Evolutionary conservation across 768 basidiomycete genomes (phyloP), one percentile per base, ranked within the genome.

Genomic region (Mycena crocata): DNA sequence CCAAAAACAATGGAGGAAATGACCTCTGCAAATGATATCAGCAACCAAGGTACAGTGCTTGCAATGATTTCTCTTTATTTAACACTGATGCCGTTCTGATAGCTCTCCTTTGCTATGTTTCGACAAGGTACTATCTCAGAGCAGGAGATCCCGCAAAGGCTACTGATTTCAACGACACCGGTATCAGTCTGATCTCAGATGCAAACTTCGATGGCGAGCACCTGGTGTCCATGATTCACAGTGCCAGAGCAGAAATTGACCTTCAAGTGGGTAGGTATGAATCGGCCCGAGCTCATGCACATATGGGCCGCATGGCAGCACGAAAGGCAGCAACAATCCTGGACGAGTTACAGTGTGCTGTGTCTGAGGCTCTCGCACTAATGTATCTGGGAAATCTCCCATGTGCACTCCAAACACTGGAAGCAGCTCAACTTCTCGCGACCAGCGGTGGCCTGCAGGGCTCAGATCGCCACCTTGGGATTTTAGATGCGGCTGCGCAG

Each of bases 401-500:
- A 31, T n/a, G 44, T 44, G 55, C 55, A 19, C 28, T 44, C 5
- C 28, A 57, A 30, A 14, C 44, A 23, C 44, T 26, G 10, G 55
- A 57, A 19, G 40, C 55, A 26, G 40, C 55, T 40, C 55, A 44
- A 21, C 14, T 44, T 8, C 37, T 57, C 40, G 55, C 32, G 10
- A n/a, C 44, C 19, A 35, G 28, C 19, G 31, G 30, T 32, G 55
- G 55, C 39, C 40, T 57, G 40, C 40, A 57, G 23, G 30, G 24
- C 55, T 44, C 55, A 17, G 55, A 57, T 57, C 55, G 55, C 15
- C 40, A 57, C 30, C 26, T 57, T 42, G 26, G 28, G 44, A 57
- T 57, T 57, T 57, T 37, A 42, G 55, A 57, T 57, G 24, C 32
- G 31, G 32, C 39, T 23, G 55, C 55, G 21, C 40, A 57, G 32